Evolutionary conservation across 2,329 filamentous ascomycete genomes (phyloP).

Genomic region (Alternaria ventricosa): DNA sequence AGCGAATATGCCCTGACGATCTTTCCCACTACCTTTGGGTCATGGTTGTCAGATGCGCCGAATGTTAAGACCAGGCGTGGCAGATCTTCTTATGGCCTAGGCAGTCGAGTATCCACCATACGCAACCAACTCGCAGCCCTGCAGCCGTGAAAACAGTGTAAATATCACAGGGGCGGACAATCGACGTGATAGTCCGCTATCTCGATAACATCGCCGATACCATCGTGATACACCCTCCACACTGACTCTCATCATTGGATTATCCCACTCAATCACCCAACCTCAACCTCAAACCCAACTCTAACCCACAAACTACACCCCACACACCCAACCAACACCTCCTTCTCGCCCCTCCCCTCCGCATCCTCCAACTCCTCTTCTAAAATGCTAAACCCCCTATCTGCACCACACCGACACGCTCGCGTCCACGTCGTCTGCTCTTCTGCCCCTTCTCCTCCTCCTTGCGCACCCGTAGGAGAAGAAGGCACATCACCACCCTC

Average conservation of each 20-base stretch:
- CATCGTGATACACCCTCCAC: too few species aligned
- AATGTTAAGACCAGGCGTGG: too few species aligned
- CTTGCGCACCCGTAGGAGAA: slow-evolving; percentile 23
- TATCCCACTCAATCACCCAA: slow-evolving; percentile 9
- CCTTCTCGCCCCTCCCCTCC: slow-evolving; percentile 60
- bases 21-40: neutral
- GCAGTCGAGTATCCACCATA: neutral
- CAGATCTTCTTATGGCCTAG: neutral
- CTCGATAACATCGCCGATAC: neutral
- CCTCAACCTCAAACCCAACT: slow-evolving; percentile 64
- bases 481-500: neutral
- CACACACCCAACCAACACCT: slow-evolving; percentile 65
- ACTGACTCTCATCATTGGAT: too few species aligned
- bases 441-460: neutral
- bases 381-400: slow-evolving; percentile 60
- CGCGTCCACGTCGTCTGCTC: slow-evolving; percentile 57
- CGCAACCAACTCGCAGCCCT: neutral
- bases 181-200: neutral
- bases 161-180: accelerated
- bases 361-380: slow-evolving; percentile 63
- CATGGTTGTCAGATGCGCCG: neutral
- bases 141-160: neutral
- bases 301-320: slow-evolving; percentile 70
- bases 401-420: slow-evolving; percentile 65
- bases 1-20: neutral